A percentile compares a stretch with the other conserved stretches of the same genome.
These are phyloP conservation scores for Limonium bicolor DNA, from an alignment of 148 eudicot genomes.

Conservation along the genomic window DNA sequence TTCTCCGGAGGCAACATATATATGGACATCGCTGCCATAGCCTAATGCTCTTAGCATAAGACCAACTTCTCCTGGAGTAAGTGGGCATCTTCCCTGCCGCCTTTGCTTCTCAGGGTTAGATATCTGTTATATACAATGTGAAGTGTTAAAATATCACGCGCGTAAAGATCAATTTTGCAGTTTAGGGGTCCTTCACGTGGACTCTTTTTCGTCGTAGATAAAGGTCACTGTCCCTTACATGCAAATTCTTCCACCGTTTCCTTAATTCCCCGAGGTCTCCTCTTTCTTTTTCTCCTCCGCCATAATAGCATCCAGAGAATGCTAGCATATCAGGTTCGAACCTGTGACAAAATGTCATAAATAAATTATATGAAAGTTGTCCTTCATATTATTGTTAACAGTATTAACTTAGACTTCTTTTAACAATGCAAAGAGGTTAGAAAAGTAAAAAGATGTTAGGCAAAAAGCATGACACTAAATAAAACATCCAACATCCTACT, in stretches of 20 bases:
- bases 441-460: too few species aligned
- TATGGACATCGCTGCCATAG: constrained; percentile 45
- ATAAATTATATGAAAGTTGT: not conserved
- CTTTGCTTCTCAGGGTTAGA: constrained; percentile 65
- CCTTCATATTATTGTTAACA: not conserved
- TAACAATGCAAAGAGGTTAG: too few species aligned
- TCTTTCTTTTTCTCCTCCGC: constrained; percentile 74
- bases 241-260: constrained; percentile 74
- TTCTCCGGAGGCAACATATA: constrained; percentile 84
- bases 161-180: not conserved
- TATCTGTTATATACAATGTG: constrained; percentile 31
- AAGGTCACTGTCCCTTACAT: constrained; percentile 38
- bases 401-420: not conserved
- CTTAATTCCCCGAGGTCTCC: constrained; percentile 43
- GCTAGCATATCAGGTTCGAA: constrained; percentile 97
- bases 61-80: constrained; percentile 87
- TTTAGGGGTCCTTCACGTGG: not conserved
- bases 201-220: not conserved
- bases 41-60: constrained; percentile 82
- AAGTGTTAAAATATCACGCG: not conserved
- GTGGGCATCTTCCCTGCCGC: constrained; percentile 76
- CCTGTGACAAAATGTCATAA: too few species aligned
- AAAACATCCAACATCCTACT: too few species aligned
- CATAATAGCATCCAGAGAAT: constrained; percentile 88
- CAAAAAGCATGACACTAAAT: too few species aligned